phyloP scores from a whole-genome alignment of 305 asterid species.

The Solanum chacoense region DNA sequence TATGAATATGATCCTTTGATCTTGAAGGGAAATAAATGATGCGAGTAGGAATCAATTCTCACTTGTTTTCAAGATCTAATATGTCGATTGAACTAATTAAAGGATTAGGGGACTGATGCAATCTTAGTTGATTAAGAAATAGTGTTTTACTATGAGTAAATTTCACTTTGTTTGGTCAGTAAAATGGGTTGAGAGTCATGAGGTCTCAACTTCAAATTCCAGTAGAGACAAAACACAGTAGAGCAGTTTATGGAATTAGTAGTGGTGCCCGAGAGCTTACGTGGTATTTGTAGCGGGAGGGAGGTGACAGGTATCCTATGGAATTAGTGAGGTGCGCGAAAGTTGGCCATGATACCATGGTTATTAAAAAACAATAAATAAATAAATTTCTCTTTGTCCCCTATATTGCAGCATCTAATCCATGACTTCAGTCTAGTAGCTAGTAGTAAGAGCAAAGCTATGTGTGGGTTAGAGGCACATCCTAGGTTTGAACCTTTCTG shows the following conservation, averaged over 20 bases:
- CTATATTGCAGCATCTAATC: neutral
- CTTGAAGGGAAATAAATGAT: neutral
- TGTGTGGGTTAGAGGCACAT: neutral
- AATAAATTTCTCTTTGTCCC: neutral
- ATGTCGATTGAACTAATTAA: neutral
- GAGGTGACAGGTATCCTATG: neutral
- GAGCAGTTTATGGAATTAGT: neutral
- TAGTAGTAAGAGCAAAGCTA: neutral
- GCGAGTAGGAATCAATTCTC: neutral
- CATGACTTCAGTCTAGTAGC: neutral
- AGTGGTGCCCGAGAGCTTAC: neutral
- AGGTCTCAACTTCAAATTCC: neutral
- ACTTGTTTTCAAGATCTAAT: neutral
- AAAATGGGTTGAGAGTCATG: neutral
- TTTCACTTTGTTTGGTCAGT: neutral
- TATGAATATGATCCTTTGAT: neutral
- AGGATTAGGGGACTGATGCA: neutral
- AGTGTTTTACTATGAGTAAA: neutral
- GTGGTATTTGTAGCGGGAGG: neutral
- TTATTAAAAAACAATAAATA: neutral
- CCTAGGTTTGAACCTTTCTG: neutral
- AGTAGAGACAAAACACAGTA: neutral
- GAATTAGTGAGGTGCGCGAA: neutral
- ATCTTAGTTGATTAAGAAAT: neutral
- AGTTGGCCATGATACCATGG: neutral